Evolutionary conservation across 2,329 filamentous ascomycete species (phyloP).

Genomic region (Fusarium musae): DNA sequence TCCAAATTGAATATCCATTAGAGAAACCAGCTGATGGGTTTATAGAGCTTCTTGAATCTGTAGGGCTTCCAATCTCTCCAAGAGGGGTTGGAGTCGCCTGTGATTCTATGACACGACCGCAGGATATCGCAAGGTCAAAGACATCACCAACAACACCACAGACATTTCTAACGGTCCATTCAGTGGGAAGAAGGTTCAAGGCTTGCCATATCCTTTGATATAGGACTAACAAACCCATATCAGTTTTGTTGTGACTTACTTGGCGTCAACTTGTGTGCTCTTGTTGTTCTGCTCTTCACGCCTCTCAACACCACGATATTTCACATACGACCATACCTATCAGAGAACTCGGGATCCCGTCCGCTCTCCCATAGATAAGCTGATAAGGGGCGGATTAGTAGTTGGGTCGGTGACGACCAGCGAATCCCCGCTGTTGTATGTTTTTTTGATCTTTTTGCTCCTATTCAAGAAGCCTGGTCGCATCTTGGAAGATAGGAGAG

Average conservation of each 20-base stretch:
- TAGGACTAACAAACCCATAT: too few species aligned
- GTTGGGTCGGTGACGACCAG: too few species aligned
- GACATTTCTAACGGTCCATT: neutral
- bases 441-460: neutral
- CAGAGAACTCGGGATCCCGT: constrained; percentile 5
- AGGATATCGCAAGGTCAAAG: neutral
- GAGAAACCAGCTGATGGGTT: too few species aligned
- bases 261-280: neutral
- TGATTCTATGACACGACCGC: too few species aligned
- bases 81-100: neutral
- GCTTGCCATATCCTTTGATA: neutral
- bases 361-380: constrained; percentile 6
- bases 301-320: neutral
- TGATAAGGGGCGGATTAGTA: constrained; percentile 6
- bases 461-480: neutral
- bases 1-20: neutral
- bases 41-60: too few species aligned
- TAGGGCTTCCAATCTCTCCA: neutral
- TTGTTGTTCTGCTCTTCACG: neutral
- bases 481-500: neutral
- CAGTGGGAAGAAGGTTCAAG: too few species aligned
- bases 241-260: neutral
- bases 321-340: constrained; percentile 5
- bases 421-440: constrained; percentile 10
- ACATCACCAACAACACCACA: neutral